Evolutionary conservation across 225 moss, liverwort and hornwort species (phyloP).

Genomic region (Anthoceros angustus): DNA sequence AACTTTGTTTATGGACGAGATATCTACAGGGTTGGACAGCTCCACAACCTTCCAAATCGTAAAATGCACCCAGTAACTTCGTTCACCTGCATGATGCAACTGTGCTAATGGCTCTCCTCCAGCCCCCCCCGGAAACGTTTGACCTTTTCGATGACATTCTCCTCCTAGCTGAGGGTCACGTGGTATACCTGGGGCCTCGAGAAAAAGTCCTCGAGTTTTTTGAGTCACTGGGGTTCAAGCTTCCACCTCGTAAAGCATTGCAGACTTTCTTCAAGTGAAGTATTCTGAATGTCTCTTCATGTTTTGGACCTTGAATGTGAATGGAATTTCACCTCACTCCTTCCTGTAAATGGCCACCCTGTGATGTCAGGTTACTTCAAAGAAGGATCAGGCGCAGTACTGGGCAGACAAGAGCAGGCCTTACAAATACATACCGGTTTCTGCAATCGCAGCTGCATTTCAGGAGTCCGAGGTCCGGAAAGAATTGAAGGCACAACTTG

Average conservation of each 20-base stretch:
- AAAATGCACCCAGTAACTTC: conserved; percentile 26
- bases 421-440: conserved; percentile 26
- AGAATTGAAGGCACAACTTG: conserved; percentile 10
- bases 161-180: conserved; percentile 26
- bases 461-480: conserved; percentile 15
- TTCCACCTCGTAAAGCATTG: conserved; percentile 29
- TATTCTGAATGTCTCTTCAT: neutral
- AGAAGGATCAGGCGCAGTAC: conserved; percentile 29
- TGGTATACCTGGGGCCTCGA: conserved; percentile 24
- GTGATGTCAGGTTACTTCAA: conserved; percentile 22
- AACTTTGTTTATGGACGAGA: conserved; percentile 37
- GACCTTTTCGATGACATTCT: conserved; percentile 28
- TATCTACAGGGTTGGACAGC: conserved; percentile 30
- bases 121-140: conserved; percentile 36
- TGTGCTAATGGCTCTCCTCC: conserved; percentile 27
- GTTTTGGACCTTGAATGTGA: neutral
- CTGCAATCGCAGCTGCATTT: conserved; percentile 16
- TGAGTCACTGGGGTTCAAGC: conserved; percentile 21
- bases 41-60: conserved; percentile 38
- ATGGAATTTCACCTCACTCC: neutral
- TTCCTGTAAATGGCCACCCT: neutral
- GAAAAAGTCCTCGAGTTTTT: conserved; percentile 27
- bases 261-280: conserved; percentile 34
- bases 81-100: conserved; percentile 22
- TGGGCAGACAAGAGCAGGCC: conserved; percentile 21